These are phyloP conservation scores for Anisogramma anomala DNA, from an alignment of 2,329 filamentous ascomycete species.

Conservation along the genomic window DNA sequence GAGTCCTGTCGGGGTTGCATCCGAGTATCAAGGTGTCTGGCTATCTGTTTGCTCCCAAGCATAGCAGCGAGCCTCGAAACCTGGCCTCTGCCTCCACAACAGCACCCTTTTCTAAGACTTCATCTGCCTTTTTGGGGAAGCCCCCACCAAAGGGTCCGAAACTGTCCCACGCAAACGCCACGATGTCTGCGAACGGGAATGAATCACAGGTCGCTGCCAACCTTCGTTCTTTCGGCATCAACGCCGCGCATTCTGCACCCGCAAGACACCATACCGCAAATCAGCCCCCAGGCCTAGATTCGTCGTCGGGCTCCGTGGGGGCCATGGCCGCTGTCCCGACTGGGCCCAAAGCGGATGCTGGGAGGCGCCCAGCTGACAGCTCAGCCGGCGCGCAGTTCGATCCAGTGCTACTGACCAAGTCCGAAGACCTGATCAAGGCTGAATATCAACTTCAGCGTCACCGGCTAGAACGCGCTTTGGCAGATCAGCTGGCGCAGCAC, in stretches of 20 bases:
- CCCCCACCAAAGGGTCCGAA: constrained; percentile 11
- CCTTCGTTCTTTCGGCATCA: constrained; percentile 25
- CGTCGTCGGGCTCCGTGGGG: constrained; percentile 3
- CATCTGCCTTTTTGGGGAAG: constrained; percentile 6
- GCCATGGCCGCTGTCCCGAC: constrained; percentile 5
- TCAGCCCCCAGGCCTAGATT: constrained; percentile 16
- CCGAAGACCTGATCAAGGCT: constrained; percentile 70
- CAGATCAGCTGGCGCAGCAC: constrained; percentile 63
- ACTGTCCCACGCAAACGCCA: constrained; percentile 10
- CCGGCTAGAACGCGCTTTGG: constrained; percentile 64
- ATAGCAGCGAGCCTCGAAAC: constrained; percentile 15
- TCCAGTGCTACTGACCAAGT: constrained; percentile 76
- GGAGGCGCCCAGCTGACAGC: constrained; percentile 27
- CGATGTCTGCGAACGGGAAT: background rate
- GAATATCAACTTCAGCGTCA: constrained; percentile 71
- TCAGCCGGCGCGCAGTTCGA: constrained; percentile 58
- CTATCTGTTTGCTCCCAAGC: constrained; percentile 24
- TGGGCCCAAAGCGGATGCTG: constrained; percentile 20
- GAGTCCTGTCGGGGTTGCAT: constrained; percentile 67
- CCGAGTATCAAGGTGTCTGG: constrained; percentile 46
- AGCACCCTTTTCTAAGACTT: constrained; percentile 12
- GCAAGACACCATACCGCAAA: constrained; percentile 14
- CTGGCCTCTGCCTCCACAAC: constrained; percentile 14
- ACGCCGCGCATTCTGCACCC: constrained; percentile 23
- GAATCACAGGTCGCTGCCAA: constrained; percentile 19